phyloP scores from a whole-genome alignment of 2,329 filamentous ascomycete genomes.

The Apiospora pterosperma region DNA sequence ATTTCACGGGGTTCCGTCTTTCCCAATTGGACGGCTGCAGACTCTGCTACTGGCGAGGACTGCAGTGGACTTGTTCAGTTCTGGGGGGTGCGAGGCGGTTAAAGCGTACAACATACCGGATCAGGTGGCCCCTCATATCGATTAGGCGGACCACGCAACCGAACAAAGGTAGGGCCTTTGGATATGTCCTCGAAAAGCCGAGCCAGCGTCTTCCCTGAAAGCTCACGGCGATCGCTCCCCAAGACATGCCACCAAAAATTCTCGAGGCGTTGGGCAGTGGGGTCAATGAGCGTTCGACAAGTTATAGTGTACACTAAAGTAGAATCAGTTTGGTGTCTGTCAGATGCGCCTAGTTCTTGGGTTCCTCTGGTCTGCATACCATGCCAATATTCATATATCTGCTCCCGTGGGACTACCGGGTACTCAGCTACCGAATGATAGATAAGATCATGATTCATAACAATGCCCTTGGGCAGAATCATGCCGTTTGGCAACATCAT shows the following conservation, averaged over 20 bases:
- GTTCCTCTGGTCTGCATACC: constrained; percentile 33
- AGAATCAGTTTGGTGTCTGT: constrained; percentile 4
- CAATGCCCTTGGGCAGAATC: constrained; percentile 54
- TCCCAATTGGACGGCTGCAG: neutral
- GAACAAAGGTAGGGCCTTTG: constrained; percentile 53
- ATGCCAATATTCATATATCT: constrained; percentile 55
- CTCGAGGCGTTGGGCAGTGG: constrained; percentile 59
- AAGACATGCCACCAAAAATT: constrained; percentile 67
- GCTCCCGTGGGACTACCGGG: constrained; percentile 46
- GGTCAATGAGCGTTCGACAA: constrained; percentile 54
- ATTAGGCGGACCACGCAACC: constrained; percentile 49
- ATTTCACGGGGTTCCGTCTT: constrained; percentile 8
- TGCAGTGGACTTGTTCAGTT: constrained; percentile 1
- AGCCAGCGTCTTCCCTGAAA: constrained; percentile 52
- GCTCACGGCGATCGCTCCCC: constrained; percentile 52
- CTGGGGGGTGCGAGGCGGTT: constrained; percentile 16
- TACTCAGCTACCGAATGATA: constrained; percentile 53
- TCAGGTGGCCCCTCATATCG: constrained; percentile 44
- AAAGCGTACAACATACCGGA: constrained; percentile 36
- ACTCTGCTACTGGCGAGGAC: constrained; percentile 3
- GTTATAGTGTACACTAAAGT: constrained; percentile 57
- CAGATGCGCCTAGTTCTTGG: neutral
- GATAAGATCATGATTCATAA: constrained; percentile 49
- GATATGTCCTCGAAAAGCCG: constrained; percentile 57
- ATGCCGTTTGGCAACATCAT: constrained; percentile 4